These are phyloP conservation scores for Claviceps sp. DNA, from an alignment of 2,329 filamentous ascomycete genomes.

Conservation along the genomic window DNA sequence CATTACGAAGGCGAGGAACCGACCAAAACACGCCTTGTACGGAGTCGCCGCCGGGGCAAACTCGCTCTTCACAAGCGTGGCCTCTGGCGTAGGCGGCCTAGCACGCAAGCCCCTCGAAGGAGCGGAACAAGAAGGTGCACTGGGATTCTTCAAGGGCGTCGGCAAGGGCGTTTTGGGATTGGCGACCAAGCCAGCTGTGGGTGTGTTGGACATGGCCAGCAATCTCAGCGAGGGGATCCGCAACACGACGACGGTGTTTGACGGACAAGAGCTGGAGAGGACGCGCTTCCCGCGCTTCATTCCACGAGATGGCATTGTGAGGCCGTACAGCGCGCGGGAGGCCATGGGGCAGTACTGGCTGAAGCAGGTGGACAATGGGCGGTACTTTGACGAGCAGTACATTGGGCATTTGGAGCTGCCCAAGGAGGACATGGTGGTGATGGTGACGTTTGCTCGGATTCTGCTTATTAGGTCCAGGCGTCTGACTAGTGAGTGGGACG, in stretches of 20 bases:
- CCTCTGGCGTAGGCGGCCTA: constrained; percentile 84
- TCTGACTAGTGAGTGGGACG: constrained; percentile 87
- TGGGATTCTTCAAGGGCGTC: constrained; percentile 94
- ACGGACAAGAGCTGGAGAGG: constrained; percentile 84
- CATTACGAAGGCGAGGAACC: constrained; percentile 83
- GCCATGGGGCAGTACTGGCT: constrained; percentile 97
- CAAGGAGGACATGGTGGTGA: constrained; percentile 74
- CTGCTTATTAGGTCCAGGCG: constrained; percentile 80
- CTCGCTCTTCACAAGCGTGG: constrained; percentile 82
- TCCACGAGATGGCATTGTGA: constrained; percentile 80
- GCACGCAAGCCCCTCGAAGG: constrained; percentile 90
- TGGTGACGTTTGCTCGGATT: constrained; percentile 80
- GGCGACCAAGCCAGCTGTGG: constrained; percentile 94
- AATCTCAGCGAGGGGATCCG: constrained; percentile 96
- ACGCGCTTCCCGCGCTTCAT: constrained; percentile 91
- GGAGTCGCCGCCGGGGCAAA: constrained; percentile 93
- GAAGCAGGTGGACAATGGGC: constrained; percentile 93
- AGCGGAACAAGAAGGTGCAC: constrained; percentile 84
- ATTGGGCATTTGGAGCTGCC: constrained; percentile 91
- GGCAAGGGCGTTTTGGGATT: constrained; percentile 88
- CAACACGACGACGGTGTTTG: constrained; percentile 97
- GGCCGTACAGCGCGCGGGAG: constrained; percentile 88
- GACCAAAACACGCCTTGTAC: constrained; percentile 93
- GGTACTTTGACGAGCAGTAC: constrained; percentile 95
- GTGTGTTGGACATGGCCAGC: constrained; percentile 90